Evolutionary conservation across 257 asterid genomes (phyloP).

Genomic region (Nicotiana obtusifolia): DNA sequence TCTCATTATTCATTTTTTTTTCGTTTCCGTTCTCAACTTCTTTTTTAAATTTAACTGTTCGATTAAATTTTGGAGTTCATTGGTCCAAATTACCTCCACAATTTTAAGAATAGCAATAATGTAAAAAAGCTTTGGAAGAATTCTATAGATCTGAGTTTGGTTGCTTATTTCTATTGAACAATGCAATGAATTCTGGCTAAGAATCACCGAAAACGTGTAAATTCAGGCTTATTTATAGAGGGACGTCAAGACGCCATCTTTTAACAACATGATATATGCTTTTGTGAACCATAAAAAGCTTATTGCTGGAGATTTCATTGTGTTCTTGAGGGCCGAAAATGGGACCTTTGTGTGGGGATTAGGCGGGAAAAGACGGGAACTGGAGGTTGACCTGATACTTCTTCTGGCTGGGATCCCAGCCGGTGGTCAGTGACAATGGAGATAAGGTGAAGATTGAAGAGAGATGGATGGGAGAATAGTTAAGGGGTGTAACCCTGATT

Average conservation of each 20-base stretch:
- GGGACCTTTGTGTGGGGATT: conserved; percentile 89
- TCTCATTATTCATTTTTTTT: too few species aligned
- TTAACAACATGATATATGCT: conserved; percentile 86
- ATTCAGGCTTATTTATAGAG: conserved; percentile 84
- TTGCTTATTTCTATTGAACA: too few species aligned
- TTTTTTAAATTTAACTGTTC: too few species aligned
- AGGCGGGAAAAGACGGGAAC: conserved; percentile 70
- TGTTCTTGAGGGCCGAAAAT: conserved; percentile 68
- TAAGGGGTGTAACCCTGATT: too few species aligned
- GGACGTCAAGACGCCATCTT: conserved; percentile 92
- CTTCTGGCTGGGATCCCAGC: conserved; percentile 54
- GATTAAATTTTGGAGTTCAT: too few species aligned
- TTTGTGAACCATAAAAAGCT: conserved; percentile 92
- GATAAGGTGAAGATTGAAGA: not conserved
- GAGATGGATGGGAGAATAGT: too few species aligned
- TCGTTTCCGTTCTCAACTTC: too few species aligned
- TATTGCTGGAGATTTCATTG: conserved; percentile 80
- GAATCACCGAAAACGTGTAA: conserved; percentile 93
- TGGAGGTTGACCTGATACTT: conserved; percentile 53
- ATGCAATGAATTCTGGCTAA: conserved; percentile 40
- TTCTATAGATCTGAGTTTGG: too few species aligned
- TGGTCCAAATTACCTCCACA: too few species aligned
- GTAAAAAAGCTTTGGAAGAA: too few species aligned
- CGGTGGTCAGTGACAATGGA: conserved; percentile 12
- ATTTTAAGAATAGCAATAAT: too few species aligned